Percentiles rank a stretch among this genome's conserved stretches.
Conservation (phyloP, 2,329 filamentous ascomycete species). For the Botrytis fragariae region DNA sequence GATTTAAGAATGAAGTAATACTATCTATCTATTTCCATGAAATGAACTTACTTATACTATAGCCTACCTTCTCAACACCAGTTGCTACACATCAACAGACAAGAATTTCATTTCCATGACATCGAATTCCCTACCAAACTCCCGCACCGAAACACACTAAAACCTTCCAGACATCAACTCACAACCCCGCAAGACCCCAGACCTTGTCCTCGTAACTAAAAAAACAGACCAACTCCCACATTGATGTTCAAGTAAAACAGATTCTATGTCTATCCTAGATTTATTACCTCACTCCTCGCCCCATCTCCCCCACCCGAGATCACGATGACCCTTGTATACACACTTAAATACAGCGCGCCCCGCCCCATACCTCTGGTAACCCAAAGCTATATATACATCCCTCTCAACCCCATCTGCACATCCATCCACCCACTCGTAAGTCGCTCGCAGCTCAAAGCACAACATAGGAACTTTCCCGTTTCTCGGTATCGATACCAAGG, state of each 20-base stretch:
- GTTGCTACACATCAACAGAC: not conserved
- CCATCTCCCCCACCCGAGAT: too few species aligned
- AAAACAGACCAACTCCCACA: not conserved
- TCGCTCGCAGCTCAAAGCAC: not conserved
- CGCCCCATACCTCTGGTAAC: not conserved
- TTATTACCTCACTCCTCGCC: not conserved
- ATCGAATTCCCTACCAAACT: not conserved
- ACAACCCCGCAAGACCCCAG: not conserved
- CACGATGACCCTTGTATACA: fast-evolving
- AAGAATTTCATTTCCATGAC: too few species aligned
- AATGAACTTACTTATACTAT: fast-evolving
- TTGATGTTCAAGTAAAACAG: not conserved
- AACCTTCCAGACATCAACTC: not conserved
- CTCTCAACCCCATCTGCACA: not conserved
- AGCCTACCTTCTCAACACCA: not conserved
- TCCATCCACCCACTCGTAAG: not conserved
- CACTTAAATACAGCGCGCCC: not conserved
- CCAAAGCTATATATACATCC: too few species aligned
- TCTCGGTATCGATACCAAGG: not conserved
- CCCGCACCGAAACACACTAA: not conserved
- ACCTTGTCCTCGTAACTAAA: fast-evolving
- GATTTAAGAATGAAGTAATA: not conserved
- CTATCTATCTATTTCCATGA: not conserved
- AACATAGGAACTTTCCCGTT: not conserved
- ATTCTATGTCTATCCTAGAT: not conserved